A percentile compares a stretch with the other conserved stretches of the same genome.
phyloP scores from a whole-genome alignment of 108 stramenopile species.

The Cyclostephanos tholiformis region DNA sequence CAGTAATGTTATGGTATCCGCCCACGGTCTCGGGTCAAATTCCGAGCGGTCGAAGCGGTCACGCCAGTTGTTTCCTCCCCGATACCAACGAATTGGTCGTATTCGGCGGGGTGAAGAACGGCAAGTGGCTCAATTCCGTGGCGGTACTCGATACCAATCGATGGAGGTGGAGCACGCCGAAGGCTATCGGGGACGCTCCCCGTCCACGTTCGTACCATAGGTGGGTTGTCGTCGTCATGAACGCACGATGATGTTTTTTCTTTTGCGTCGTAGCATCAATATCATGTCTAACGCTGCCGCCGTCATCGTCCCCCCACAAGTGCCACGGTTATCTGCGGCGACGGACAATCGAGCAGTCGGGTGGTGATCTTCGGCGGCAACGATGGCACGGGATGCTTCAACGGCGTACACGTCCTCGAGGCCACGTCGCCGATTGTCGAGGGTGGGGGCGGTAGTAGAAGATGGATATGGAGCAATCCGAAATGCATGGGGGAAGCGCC shows the following conservation, averaged over 20 bases:
- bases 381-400: constrained; percentile 66
- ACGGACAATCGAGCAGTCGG: constrained; percentile 27
- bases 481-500: constrained; percentile 62
- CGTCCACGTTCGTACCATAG: constrained; percentile 78
- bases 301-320: no score
- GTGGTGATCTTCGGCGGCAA: constrained; percentile 88
- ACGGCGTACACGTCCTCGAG: constrained; percentile 78
- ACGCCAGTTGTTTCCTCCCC: constrained; percentile 68
- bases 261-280: no score
- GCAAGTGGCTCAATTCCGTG: constrained; percentile 76
- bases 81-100: constrained; percentile 71
- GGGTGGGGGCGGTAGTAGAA: no score
- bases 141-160: constrained; percentile 66
- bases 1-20: constrained; percentile 58
- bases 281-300: no score
- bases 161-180: constrained; percentile 78
- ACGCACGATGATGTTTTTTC: no score
- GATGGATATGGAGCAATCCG: constrained; percentile 76
- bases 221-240: no score
- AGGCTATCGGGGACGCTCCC: constrained; percentile 64
- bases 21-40: constrained; percentile 63
- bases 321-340: constrained; percentile 24
- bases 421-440: background rate
- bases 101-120: constrained; percentile 80
- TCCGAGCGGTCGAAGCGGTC: constrained; percentile 75